Evolutionary conservation across 768 basidiomycete species (phyloP), one percentile per base, ranked within the genome.

Genomic region (Lepiota brunneoincarnata): DNA sequence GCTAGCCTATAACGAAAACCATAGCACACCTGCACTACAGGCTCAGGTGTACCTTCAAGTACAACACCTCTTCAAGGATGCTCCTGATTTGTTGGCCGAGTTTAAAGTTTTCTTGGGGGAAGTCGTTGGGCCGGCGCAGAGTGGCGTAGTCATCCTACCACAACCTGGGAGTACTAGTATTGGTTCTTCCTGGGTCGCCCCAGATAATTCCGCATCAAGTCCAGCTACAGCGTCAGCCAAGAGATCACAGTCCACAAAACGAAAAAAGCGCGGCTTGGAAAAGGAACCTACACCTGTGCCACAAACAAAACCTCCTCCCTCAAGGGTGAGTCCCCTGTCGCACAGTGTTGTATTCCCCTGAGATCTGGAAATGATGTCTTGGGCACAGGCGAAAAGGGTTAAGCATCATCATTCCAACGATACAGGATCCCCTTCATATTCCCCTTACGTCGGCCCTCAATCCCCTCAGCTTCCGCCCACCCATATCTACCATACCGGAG

Each of bases 101-200:
- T 93, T 93, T 75, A 87, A 85, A 62, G 86, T 84, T 60, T 93
- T 93, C 61, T 70, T 93, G 5, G 89, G 89, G 5, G 87, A 89
- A 55, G 79, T 76, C 6, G 75, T 76, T 26, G 64, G 68, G 10
- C 68, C 72, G n/a, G 67, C 72, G 0, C 71, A 70, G 9, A 71
- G 71, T 23, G 73, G 76, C 21, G 64, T 76, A 6, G 69, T 72
- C n/a, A 78, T 84, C 47, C 64, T 82, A 47, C 78, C 82, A 7
- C 81, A 82, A 57, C 73, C 78, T 21, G 66, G 57, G 26, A 54
- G 69, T 10, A 67, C 72, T 41, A 67, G 72, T 21, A 60, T 72
- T 24, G 14, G 24, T n/a, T 48, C 53, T 41, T 39, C 53, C 12
- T 54, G 53, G 53, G 11, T 54, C 6, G 18, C 46, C 2, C 46